Percentiles rank a stretch among this genome's conserved stretches.
Evolutionary conservation across 805 yeast species (phyloP).

Genomic region (Saccharomycopsis synnaedendra): DNA sequence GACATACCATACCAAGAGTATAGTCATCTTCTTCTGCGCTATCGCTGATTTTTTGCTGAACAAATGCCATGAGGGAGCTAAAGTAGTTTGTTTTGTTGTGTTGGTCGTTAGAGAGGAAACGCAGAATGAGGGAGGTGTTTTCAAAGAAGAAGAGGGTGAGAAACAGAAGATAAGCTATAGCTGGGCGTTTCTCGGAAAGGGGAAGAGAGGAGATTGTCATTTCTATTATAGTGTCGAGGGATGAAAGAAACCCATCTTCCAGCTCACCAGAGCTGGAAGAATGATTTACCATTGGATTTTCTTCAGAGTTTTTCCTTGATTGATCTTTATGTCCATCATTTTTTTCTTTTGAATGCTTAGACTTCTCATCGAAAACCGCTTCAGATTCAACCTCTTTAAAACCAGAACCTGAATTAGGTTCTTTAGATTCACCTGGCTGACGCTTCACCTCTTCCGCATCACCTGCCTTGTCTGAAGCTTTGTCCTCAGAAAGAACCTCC

Average conservation of each 20-base stretch:
- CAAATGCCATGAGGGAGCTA: constrained; percentile 8
- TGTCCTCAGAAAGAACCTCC: too few relatives aligned
- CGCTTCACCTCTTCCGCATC: too few relatives aligned
- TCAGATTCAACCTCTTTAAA: too few relatives aligned
- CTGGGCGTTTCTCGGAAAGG: constrained; percentile 53
- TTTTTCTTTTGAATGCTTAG: too few relatives aligned
- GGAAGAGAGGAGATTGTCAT: constrained; percentile 55
- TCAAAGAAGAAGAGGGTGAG: constrained; percentile 71
- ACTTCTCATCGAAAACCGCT: too few relatives aligned
- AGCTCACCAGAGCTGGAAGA: background rate
- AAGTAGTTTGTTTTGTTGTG: constrained; percentile 60
- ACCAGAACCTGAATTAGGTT: too few relatives aligned
- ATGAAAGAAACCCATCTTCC: constrained; percentile 19
- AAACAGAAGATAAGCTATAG: constrained; percentile 69
- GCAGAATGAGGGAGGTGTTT: constrained; percentile 62
- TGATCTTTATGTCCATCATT: background rate
- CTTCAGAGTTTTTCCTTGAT: background rate
- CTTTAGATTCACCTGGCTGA: too few relatives aligned
- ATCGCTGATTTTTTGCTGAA: constrained; percentile 27
- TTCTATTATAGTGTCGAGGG: constrained; percentile 71
- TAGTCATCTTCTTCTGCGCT: constrained; percentile 40
- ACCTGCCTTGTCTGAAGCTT: too few relatives aligned
- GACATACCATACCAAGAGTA: constrained; percentile 62
- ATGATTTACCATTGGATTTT: background rate
- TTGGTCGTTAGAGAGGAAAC: constrained; percentile 56